Evolutionary conservation across 805 yeast species (phyloP).

Genomic region (Alloascoidea africana): DNA sequence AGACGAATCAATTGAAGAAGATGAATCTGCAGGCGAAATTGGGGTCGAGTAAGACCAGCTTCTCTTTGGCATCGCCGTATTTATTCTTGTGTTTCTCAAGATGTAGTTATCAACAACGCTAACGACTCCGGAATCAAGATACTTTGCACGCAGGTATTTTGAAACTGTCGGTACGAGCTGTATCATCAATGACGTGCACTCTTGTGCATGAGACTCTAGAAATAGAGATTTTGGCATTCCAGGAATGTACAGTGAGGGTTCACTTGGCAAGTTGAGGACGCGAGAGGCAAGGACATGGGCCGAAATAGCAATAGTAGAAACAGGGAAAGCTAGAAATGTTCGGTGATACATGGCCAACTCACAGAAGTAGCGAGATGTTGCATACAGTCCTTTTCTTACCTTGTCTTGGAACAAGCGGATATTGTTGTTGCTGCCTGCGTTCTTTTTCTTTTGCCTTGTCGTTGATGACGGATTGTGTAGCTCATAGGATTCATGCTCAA

Average conservation of each 20-base stretch:
- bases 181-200: not conserved
- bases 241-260: not conserved
- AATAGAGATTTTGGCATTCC: not conserved
- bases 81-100: not conserved
- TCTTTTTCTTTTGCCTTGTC: too few species aligned
- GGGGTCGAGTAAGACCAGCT: not conserved
- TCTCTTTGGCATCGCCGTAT: too few species aligned
- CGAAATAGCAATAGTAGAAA: slow-evolving; percentile 18
- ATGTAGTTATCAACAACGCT: not conserved
- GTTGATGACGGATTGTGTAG: not conserved
- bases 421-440: not conserved
- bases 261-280: not conserved
- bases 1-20: not conserved
- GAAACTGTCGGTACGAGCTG: not conserved
- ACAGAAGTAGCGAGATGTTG: slow-evolving; percentile 18
- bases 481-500: not conserved
- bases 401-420: not conserved
- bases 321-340: slow-evolving; percentile 13
- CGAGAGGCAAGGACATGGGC: slow-evolving; percentile 18
- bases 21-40: not conserved
- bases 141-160: not conserved
- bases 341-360: slow-evolving; percentile 19
- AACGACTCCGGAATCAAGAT: not conserved
- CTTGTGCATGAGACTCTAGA: not conserved
- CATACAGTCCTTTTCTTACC: too few species aligned